Conservation (phyloP, 305 asterid genomes). For the Fraxinus sp. region DNA sequence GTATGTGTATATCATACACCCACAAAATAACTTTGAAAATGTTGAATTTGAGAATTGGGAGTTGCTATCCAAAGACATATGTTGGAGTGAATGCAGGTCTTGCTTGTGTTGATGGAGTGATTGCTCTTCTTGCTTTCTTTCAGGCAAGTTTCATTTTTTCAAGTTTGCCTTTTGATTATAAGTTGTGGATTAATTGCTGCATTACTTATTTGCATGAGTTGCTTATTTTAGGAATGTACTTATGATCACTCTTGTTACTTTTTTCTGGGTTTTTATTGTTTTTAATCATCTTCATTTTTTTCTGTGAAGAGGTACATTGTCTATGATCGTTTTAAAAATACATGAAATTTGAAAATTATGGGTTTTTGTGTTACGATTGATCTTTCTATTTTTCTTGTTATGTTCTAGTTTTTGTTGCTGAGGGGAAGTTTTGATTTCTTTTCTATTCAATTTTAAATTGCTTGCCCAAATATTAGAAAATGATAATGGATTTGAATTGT, state of each 20-base stretch:
- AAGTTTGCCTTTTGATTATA: neutral
- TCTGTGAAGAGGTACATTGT: neutral
- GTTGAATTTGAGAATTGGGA: constrained; percentile 42
- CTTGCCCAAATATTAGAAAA: neutral
- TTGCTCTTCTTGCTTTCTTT: constrained; percentile 65
- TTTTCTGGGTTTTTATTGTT: neutral
- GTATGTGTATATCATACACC: neutral
- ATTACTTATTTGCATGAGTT: neutral
- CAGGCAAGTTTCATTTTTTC: constrained; percentile 41
- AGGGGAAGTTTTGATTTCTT: neutral
- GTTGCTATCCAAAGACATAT: constrained; percentile 55
- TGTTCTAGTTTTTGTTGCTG: neutral
- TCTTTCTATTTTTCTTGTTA: neutral
- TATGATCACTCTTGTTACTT: neutral
- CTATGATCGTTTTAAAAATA: neutral
- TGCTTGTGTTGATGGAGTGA: constrained; percentile 64
- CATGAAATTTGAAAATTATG: neutral
- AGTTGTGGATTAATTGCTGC: constrained; percentile 6
- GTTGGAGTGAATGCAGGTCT: constrained; percentile 65
- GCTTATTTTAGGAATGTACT: neutral
- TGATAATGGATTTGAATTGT: neutral
- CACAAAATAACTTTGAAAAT: constrained; percentile 17
- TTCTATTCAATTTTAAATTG: neutral
- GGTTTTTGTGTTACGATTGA: neutral
- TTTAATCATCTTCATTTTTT: neutral